A percentile compares a stretch with the other conserved stretches of the same genome.
Evolutionary conservation across 2,329 filamentous ascomycete species (phyloP).

Genomic region (Huntiella omanensis): DNA sequence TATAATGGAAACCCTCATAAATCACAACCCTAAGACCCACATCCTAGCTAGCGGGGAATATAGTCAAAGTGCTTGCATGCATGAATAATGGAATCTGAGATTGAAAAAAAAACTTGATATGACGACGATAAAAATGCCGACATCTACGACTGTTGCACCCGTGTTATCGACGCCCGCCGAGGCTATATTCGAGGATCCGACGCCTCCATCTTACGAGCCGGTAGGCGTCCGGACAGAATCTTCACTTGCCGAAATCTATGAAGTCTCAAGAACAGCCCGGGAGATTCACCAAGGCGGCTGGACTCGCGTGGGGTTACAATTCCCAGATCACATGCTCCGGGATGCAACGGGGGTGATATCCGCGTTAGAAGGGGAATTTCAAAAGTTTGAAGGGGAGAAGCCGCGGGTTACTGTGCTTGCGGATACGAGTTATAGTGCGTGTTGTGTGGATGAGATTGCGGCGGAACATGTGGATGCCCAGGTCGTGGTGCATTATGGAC

Average conservation of each 20-base stretch:
- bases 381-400: neutral
- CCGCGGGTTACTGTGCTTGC: constrained; percentile 60
- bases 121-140: neutral
- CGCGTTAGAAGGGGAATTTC: constrained; percentile 19
- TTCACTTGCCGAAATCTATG: constrained; percentile 53
- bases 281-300: constrained; percentile 59
- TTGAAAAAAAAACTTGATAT: neutral
- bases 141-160: constrained; percentile 24
- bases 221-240: constrained; percentile 27
- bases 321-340: constrained; percentile 78
- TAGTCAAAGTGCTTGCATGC: too few species aligned
- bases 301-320: constrained; percentile 73
- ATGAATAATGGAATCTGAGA: neutral
- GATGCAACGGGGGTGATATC: constrained; percentile 70
- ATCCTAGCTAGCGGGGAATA: too few species aligned
- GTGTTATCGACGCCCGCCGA: constrained; percentile 47
- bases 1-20: too few species aligned
- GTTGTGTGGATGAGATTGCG: constrained; percentile 91
- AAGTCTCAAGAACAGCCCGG: constrained; percentile 58
- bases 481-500: constrained; percentile 83
- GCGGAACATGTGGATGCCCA: constrained; percentile 86
- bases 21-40: too few species aligned
- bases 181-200: constrained; percentile 34
- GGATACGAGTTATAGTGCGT: constrained; percentile 92
- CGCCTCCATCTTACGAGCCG: constrained; percentile 18